A percentile compares a stretch with the other conserved stretches of the same genome.
Evolutionary conservation across 768 basidiomycete species (phyloP).

Genomic region (Boletus barrowsii): DNA sequence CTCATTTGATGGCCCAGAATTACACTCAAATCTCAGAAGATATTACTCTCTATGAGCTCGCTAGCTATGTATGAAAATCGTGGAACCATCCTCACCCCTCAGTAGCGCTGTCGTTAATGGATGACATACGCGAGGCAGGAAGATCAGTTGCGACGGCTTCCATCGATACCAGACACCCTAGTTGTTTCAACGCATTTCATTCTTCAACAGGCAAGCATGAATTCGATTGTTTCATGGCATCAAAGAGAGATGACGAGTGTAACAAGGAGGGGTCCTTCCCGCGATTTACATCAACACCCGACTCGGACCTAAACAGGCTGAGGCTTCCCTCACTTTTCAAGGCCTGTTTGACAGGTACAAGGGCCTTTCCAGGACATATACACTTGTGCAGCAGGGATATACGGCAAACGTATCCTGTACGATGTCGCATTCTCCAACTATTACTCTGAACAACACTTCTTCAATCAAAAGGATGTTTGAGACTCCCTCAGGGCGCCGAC

Average conservation of each 20-base stretch:
- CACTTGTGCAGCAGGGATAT: neutral
- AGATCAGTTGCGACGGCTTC: neutral
- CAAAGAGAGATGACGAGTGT: neutral
- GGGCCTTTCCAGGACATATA: neutral
- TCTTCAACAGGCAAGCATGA: neutral
- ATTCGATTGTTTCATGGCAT: no score
- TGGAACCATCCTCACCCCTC: neutral
- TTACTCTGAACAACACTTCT: neutral
- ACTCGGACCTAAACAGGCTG: no score
- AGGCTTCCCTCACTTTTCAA: neutral
- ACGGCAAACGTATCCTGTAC: neutral
- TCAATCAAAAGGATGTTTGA: neutral
- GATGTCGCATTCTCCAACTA: neutral
- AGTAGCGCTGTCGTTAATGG: neutral
- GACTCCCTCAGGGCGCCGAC: no score
- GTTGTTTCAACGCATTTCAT: neutral
- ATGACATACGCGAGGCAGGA: neutral
- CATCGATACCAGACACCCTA: neutral
- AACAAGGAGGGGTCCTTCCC: neutral
- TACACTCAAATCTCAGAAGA: neutral
- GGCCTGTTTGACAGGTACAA: neutral
- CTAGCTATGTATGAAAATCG: no score
- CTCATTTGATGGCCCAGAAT: no score
- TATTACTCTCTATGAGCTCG: neutral
- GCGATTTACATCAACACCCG: no score